Evolutionary conservation across 176 grass and related monocot genomes (phyloP).

Genomic region (Dendrocalamus sinicus): DNA sequence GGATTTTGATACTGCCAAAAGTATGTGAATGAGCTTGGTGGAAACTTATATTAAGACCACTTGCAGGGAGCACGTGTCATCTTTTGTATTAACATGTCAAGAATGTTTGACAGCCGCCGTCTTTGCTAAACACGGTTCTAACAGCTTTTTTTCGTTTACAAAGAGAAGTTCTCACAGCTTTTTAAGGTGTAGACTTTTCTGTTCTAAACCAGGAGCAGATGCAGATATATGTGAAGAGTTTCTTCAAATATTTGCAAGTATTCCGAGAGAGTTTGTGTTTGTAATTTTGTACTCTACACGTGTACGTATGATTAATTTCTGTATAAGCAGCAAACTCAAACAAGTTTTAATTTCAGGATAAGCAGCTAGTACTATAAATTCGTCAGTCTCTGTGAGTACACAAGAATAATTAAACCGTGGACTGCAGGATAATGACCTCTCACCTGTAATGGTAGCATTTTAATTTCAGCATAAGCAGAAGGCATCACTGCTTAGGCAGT

Average conservation of each 20-base stretch:
- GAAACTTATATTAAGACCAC: constrained; percentile 6
- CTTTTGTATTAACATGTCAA: constrained; percentile 21
- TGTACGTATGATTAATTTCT: background rate
- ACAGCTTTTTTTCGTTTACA: background rate
- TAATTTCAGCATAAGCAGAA: constrained; percentile 12
- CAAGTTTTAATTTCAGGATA: constrained; percentile 27
- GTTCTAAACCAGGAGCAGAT: background rate
- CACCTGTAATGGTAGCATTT: constrained; percentile 33
- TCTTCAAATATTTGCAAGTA: background rate
- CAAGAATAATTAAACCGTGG: constrained; percentile 35
- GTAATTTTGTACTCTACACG: constrained; percentile 1
- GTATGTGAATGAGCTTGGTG: constrained; percentile 28
- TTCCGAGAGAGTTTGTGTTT: background rate
- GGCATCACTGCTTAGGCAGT: constrained; percentile 9
- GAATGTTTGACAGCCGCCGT: background rate
- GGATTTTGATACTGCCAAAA: constrained; percentile 34
- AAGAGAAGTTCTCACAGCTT: background rate
- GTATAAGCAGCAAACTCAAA: constrained; percentile 14
- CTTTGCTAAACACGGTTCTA: background rate
- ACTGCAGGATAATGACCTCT: constrained; percentile 51
- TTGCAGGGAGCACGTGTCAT: constrained; percentile 24
- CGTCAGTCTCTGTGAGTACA: constrained; percentile 36
- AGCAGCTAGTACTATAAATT: constrained; percentile 15
- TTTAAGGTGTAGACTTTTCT: constrained; percentile 5
- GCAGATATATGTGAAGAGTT: background rate